These are phyloP conservation scores for Cyclotella choctawhatcheeana DNA, from an alignment of 108 stramenopile genomes.

Conservation along the genomic window DNA sequence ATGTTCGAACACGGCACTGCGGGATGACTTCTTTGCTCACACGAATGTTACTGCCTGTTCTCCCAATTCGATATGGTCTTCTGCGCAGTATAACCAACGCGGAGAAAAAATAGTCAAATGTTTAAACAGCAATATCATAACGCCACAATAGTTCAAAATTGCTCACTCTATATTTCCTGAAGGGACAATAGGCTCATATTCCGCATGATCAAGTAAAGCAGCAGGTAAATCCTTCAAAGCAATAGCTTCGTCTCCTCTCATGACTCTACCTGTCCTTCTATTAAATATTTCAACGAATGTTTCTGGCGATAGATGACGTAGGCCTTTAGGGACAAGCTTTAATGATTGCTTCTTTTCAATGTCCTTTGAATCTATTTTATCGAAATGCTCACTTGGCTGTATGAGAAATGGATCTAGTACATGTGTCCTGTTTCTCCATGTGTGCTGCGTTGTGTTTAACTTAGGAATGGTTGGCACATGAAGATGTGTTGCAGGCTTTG, in stretches of 20 bases:
- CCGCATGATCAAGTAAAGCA: slow-evolving; percentile 44
- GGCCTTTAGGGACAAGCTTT: slow-evolving; percentile 10
- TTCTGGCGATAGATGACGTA: slow-evolving; percentile 41
- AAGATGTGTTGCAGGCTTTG: slow-evolving; percentile 11
- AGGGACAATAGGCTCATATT: slow-evolving; percentile 53
- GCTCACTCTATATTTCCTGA: slow-evolving; percentile 15
- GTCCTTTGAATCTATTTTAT: background rate
- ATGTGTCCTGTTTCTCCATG: background rate
- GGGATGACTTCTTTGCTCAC: slow-evolving; percentile 36
- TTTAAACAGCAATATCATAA: background rate
- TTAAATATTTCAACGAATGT: slow-evolving; percentile 53
- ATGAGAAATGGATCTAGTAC: slow-evolving; percentile 21
- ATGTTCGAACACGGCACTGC: slow-evolving; percentile 42
- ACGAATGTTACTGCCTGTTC: slow-evolving; percentile 36
- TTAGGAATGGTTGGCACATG: slow-evolving; percentile 6
- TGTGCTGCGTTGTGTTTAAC: background rate
- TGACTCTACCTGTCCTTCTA: slow-evolving; percentile 46
- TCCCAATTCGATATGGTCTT: slow-evolving; percentile 25
- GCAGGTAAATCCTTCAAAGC: slow-evolving; percentile 30
- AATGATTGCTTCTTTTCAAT: background rate
- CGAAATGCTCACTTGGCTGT: background rate
- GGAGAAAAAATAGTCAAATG: background rate
- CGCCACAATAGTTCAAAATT: background rate
- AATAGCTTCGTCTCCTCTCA: slow-evolving; percentile 46
- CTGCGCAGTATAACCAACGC: slow-evolving; percentile 2